Evolutionary conservation across 192 early-diverging fungal species (phyloP), one percentile per base, ranked within the genome.

Genomic region (Coemansia sp.): DNA sequence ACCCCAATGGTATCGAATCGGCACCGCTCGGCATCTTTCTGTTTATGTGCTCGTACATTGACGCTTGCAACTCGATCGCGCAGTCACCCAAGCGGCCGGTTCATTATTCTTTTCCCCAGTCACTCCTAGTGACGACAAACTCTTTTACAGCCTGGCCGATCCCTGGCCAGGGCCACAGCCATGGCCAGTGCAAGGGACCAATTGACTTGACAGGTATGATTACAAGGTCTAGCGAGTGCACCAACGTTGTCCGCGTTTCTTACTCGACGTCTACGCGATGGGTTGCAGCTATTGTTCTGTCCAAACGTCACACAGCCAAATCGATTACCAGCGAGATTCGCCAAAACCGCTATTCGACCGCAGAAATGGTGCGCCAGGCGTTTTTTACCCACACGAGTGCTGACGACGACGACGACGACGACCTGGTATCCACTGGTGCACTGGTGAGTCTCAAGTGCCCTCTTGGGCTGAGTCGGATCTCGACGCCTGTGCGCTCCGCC

Each of bases 381-480:
- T 74, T 80, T 39, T 80, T 80, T 39, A 68, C 35, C 10, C 11
- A 54, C 6, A 67, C 70, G 36, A 83, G 82, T 22, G 63, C 75
- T 34, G 88, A 85, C 55, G 84, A 83, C 39, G 88, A 90, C 35
- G 81, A 84, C 39, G 88, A 90, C 35, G 81, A 84, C 52, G 90
- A 92, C 43, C 65, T 92, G 43, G 78, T 87, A 27, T 74, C 84
- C 11, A 82, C 82, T 1, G 83, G 84, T 1, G 87, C 85, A 36
- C 80, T 85, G 12, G 62, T 92, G 0, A 87, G 87, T 8, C 77
- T 91, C 22, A 92, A 87, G 58, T 88, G 87, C 52, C 90, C 90
- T 14, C 83, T 91, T 68, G 80, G 89, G 10, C 83, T 85, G 32
- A 83, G 81, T 14, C 84, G 90, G 8, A 92, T 94, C 36, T 72